Base-by-base conservation (phyloP, 129 eudicot genomes). In the Arctium lappa region DNA sequence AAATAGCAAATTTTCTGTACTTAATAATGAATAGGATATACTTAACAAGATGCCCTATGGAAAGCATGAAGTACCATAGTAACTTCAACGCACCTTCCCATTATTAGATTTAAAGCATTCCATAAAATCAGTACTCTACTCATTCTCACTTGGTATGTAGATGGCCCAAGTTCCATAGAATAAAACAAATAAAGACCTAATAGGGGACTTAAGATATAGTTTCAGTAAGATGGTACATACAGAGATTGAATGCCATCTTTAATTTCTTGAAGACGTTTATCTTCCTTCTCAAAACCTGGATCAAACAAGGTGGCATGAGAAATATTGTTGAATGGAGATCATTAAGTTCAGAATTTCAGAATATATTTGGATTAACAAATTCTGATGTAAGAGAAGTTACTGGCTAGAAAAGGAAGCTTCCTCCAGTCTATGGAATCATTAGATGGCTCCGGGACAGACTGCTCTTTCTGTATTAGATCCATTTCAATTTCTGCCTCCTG, bases 401-500 rank as follows among this genome's bases (percentile, higher is more conserved):
- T 69, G 31, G 91, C 73, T 85, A 87, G 72, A 86, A 92, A 83
- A 80, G 94, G 92, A 75, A 88, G 83, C 78, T 86, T 85, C 42
- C 62, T 77, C 85, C 86, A 81, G 86, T 87, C 91, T 83, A 78
- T 83, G 79, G 44, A 38, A 66, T 90, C 88, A 78, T 62, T 84
- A 63, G 92, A 79, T 76, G 91, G 74, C 36, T 86, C 94, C 16
- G 75, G 73, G 36, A 69, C 70, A 65, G 84, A 84, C 62, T 69
- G 84, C 80, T 93, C 99, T 77, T 85, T 85, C 46, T 82, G 94
- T 39, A 91, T 86, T 83, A 95, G 84, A 85, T 95, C 97, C 93
- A 95, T 71, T 86, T 95, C 99, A 44, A 93, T 83, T 85, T 93
- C 97, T 79, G 97, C 97, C 92, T 95, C 99, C 88, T 93, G 91